phyloP scores from a whole-genome alignment of 177 flowering plant genomes.

The Vitis hybrid region DNA sequence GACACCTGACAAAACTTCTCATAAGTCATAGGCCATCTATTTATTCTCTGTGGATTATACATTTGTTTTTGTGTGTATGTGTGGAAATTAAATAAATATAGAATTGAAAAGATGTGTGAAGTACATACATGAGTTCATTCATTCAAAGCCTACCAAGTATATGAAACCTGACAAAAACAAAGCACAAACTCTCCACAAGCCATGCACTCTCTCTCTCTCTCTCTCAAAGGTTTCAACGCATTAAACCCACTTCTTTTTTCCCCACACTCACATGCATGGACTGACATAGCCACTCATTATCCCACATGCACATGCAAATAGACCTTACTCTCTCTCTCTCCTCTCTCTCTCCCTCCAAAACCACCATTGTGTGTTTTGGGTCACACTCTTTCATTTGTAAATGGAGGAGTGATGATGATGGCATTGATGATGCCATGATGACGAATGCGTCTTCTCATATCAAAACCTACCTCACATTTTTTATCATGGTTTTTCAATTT shows the following conservation, averaged over 20 bases:
- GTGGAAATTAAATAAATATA: too few relatives aligned
- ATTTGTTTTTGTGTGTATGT: too few relatives aligned
- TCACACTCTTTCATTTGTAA: neutral
- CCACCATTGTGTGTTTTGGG: constrained; percentile 6
- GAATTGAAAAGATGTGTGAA: neutral
- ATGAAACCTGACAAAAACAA: constrained; percentile 15
- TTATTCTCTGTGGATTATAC: too few relatives aligned
- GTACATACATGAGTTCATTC: constrained; percentile 11
- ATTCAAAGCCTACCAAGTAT: constrained; percentile 10
- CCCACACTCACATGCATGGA: constrained; percentile 44
- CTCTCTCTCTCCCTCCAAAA: neutral
- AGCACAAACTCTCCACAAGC: constrained; percentile 7
- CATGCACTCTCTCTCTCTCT: constrained; percentile 20
- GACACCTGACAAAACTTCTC: too few relatives aligned
- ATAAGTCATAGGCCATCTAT: too few relatives aligned
- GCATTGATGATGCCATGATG: constrained; percentile 33
- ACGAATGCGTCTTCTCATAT: constrained; percentile 19
- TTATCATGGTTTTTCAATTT: neutral
- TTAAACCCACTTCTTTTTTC: neutral
- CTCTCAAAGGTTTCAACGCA: constrained; percentile 4
- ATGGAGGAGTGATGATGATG: constrained; percentile 21
- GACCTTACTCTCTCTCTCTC: neutral
- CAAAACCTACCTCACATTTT: constrained; percentile 6
- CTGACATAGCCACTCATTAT: constrained; percentile 43
- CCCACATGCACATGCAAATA: constrained; percentile 40